phyloP scores from a whole-genome alignment of 2,329 filamentous ascomycete species.

The Thielaviopsis musarum region DNA sequence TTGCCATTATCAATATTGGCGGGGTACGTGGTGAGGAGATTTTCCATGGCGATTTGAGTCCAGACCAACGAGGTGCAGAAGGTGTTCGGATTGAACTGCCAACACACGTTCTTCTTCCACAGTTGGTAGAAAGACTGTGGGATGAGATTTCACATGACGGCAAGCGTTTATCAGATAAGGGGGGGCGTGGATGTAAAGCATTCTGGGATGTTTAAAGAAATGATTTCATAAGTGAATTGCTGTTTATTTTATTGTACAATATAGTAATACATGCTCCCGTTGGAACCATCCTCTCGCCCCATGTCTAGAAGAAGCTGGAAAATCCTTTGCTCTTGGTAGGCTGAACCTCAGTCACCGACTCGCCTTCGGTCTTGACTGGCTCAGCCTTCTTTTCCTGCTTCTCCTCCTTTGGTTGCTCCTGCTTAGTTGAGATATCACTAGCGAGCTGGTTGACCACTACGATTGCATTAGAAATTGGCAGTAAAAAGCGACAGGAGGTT shows the following conservation, averaged over 20 bases:
- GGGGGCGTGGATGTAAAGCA: constrained; percentile 12
- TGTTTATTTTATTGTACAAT: constrained; percentile 13
- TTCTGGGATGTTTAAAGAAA: constrained; percentile 35
- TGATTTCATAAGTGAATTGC: constrained; percentile 33
- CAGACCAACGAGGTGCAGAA: constrained; percentile 30
- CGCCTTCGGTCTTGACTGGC: not conserved
- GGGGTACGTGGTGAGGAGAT: constrained; percentile 64
- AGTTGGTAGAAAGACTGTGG: constrained; percentile 33
- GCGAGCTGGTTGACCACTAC: constrained; percentile 45
- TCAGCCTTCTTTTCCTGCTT: not conserved
- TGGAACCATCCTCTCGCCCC: not conserved
- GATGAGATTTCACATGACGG: not conserved
- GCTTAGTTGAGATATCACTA: not conserved
- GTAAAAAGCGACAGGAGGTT: not conserved
- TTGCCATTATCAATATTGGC: constrained; percentile 79
- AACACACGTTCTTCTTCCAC: constrained; percentile 40
- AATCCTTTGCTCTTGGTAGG: constrained; percentile 16
- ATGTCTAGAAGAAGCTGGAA: constrained; percentile 34
- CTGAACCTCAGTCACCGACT: constrained; percentile 15
- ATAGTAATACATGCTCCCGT: constrained; percentile 1
- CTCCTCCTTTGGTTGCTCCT: not conserved
- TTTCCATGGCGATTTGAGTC: constrained; percentile 44
- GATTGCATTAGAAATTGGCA: constrained; percentile 11
- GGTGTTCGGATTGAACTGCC: constrained; percentile 41
- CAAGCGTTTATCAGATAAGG: not conserved